Evolutionary conservation across 495 filamentous ascomycete genomes (phyloP).

Genomic region (Penicillium robsamsonii): DNA sequence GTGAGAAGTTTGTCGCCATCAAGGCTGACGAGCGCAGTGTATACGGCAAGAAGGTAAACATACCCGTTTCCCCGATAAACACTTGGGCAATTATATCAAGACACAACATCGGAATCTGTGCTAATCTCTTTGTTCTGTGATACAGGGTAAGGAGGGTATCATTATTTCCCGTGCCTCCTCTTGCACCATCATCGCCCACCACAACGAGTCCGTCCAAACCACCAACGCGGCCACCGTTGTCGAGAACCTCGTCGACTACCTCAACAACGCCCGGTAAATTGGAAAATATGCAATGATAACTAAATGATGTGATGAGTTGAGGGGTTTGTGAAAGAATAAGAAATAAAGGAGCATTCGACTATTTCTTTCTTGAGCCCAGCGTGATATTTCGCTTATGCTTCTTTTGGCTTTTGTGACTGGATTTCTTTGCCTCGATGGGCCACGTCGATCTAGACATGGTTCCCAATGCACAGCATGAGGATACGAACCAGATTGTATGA

Average conservation of each 20-base stretch:
- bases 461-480: slow-evolving; percentile 4
- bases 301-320: slow-evolving; percentile 20
- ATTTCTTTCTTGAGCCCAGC: slow-evolving; percentile 6
- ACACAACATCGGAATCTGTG: background rate
- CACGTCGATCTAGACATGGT: background rate
- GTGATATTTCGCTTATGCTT: slow-evolving; percentile 1
- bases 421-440: slow-evolving; percentile 5
- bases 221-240: slow-evolving; percentile 40
- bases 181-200: slow-evolving; percentile 82
- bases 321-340: slow-evolving; percentile 30
- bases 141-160: slow-evolving; percentile 77
- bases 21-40: slow-evolving; percentile 73
- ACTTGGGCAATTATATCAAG: background rate
- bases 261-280: slow-evolving; percentile 38
- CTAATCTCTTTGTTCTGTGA: background rate
- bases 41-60: slow-evolving; percentile 78
- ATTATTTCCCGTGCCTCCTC: slow-evolving; percentile 77
- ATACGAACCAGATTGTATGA: background rate
- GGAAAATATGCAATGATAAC: slow-evolving; percentile 9
- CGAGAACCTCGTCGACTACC: slow-evolving; percentile 46
- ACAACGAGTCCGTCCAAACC: slow-evolving; percentile 66
- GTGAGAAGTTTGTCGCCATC: slow-evolving; percentile 69
- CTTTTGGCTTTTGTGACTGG: slow-evolving; percentile 4
- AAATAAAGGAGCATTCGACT: slow-evolving; percentile 26
- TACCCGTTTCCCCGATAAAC: background rate